Base-by-base conservation (phyloP, 495 filamentous ascomycete species). In the Pyrenopolyporus hunteri region DNA sequence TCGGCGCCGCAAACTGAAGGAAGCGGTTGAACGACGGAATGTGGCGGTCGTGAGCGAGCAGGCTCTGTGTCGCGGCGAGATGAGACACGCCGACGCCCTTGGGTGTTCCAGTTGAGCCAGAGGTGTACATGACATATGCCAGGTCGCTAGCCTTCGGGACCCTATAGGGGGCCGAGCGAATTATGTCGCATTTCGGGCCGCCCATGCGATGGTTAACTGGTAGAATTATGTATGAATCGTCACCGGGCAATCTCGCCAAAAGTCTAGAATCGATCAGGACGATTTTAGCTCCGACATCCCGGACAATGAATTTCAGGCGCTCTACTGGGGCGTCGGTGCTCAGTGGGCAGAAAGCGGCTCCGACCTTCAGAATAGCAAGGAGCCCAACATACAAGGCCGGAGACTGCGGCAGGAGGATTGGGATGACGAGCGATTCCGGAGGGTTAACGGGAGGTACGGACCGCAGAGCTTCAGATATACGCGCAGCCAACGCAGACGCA, bases 121-220 rank as follows among this genome's bases (percentile, higher is more conserved):
- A 92, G 1, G 92, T 97, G 65, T 96, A 97, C 84, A 96, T 89
- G 36, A 97, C 82, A 73, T 96, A 97, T 13, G 91, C 92, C 5
- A 90, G 65, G 61, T 90, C 80, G 1, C 61, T 43, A 1, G 73
- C 52, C 3, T 36, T 53, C 1, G 69, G 52, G 13, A 63, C 22
- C 22, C 44, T 64, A 26, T 54, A 48, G 2, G 37, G 19, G 9
- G 17, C 8, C 6, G 19, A 2, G 4, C 42, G 22, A 10, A 16
- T 0, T n/a, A 6, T n/a, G 1, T 44, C 32, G 9, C 17, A 29
- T 14, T 16, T 40, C 3, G 32, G 3, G 9, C 17, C 0, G 1
- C 65, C 51, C 6, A 58, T 6, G 14, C 44, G 14, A 9, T 70
- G 49, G n/a, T 67, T 68, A 7, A 74, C 42, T 9, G 70, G 44